phyloP scores from a whole-genome alignment of 192 early-diverging fungal species.

The Coemansia biformis region DNA sequence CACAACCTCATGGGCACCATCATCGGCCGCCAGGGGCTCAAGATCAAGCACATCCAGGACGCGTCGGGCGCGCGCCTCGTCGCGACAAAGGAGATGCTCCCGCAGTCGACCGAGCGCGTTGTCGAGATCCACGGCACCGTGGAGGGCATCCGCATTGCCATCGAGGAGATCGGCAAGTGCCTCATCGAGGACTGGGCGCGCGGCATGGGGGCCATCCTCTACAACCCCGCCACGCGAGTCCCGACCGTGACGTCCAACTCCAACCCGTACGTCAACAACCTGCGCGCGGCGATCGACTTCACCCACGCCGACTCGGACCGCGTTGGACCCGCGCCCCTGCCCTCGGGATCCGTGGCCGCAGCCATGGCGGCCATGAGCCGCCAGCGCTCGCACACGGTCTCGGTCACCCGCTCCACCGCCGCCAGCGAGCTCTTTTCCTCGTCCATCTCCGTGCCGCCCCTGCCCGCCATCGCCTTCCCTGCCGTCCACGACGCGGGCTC shows the following conservation, averaged over 20 bases:
- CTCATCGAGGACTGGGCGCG: constrained; percentile 82
- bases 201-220: constrained; percentile 75
- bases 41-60: constrained; percentile 96
- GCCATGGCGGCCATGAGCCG: constrained; percentile 36
- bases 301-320: constrained; percentile 42
- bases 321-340: constrained; percentile 7
- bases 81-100: constrained; percentile 87
- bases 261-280: constrained; percentile 51
- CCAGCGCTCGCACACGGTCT: constrained; percentile 52
- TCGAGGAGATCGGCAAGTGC: constrained; percentile 79
- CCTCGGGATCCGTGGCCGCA: constrained; percentile 15
- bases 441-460: constrained; percentile 48
- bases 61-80: constrained; percentile 78
- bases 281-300: constrained; percentile 43
- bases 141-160: constrained; percentile 78
- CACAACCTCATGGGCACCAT: constrained; percentile 86
- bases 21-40: constrained; percentile 88
- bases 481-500: constrained; percentile 17
- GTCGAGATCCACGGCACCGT: constrained; percentile 81
- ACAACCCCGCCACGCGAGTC: constrained; percentile 65
- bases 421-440: constrained; percentile 30
- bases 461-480: constrained; percentile 26
- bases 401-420: constrained; percentile 32
- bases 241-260: constrained; percentile 46
- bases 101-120: constrained; percentile 88